Evolutionary conservation across 2,329 filamentous ascomycete genomes (phyloP), one percentile per base, ranked within the genome.

Genomic region (Elsinoe australis): DNA sequence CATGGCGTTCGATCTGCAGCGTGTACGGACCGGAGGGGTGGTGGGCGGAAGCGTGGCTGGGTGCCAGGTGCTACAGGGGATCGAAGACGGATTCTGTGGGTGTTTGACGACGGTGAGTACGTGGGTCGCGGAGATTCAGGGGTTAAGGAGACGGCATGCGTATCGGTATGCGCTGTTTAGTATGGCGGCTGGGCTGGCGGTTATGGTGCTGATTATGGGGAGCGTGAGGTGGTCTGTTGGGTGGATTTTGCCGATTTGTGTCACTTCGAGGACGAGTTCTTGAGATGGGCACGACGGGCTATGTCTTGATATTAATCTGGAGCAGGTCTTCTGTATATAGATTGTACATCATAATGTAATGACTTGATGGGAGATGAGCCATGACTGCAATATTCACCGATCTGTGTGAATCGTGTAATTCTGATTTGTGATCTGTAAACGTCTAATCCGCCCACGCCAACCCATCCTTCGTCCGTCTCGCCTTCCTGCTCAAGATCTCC

Each of bases 1-100:
- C 10, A 81, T 87, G 74, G 76, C 80, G 22, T 94, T 78, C 70
- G 85, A 94, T 59, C 67, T 95, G 44, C 85, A 87, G 54, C 87
- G 87, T 58, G 70, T 78, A 1, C 50, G 59, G 4, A 49, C 65
- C 7, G 51, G 70, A 2, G 63, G 60, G 0, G 24, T 63, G 1
- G 56, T 61, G 2, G 70, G 69, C 6, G 70, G 68, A 0, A 64
- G 68, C 0, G 28, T 61, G 0, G 51, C 68, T 0, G 65, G 66
- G 0, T 73, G 70, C 51, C 69, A 71, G 55, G 63, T 71, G 1
- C 52, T 73, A 45, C 69, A 73, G 53, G 70, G 70, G 2, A 55
- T 73, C 12, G 61, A 64, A 63, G 70, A 73, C 55, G 71, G 71
- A 1, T 72, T 73, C 44, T 72, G 70, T 50, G 71, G 71, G 1